Evolutionary conservation across 148 eudicot species (phyloP), one percentile per base, ranked within the genome.

Genomic region (Silene conica): DNA sequence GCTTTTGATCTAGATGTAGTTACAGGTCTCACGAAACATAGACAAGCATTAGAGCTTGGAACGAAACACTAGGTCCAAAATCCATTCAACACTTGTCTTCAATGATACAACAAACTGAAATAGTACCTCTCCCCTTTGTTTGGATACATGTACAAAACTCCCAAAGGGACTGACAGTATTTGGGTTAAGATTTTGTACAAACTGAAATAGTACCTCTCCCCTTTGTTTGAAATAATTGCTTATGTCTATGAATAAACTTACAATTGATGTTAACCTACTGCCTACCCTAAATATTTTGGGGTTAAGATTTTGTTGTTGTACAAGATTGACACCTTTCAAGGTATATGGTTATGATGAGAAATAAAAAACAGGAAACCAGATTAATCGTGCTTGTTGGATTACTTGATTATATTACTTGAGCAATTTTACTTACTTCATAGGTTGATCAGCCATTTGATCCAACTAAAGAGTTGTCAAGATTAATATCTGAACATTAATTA

Each of bases 391-490:
- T 9, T 19, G 26, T 16, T 65, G 56, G 56, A n/a, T 79, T 54
- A 46, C 72, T 50, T 59, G 57, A 28, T 79, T 64, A 16, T 59
- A 20, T 34, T 65, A 34, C 58, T 8, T 61, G 21, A 63, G 65
- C 16, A 54, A 57, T 56, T 58, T 75, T n/a, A 20, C 75, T n/a
- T 82, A 28, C 75, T 15, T 20, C 70, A 80, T 77, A 95, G 99
- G 86, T 92, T 82, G 99, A 95, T 83, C 86, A 82, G 77, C 92
- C 92, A 20, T 77, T 84, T 74, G 96, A 95, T 83, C 99, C 99
- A 20, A 92, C 88, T 21, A 87, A 78, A 69, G 97, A 92, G 83
- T 85, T 95, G 59, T 86, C 97, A 48, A 92, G 96, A 78, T 78
- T 90, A 80, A 60, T 89, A 67, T 83, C 90, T 68, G 99, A 95